phyloP scores from a whole-genome alignment of 2,329 filamentous ascomycete species.

The Claviceps citrina region DNA sequence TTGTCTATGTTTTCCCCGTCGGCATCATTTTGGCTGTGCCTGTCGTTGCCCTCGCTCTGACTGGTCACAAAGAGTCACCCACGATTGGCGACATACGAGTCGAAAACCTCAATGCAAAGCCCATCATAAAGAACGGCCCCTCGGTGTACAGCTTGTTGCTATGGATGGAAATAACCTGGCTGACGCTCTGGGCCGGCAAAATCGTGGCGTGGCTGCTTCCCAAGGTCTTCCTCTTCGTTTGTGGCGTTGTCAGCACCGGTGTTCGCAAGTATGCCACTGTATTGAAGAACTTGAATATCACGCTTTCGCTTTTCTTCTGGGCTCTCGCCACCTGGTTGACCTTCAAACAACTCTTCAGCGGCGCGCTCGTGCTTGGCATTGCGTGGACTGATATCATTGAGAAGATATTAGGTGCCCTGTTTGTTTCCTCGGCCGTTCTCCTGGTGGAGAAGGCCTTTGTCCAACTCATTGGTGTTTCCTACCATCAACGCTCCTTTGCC shows the following conservation, averaged over 20 bases:
- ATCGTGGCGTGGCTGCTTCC: conserved; percentile 46
- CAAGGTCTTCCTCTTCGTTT: conserved; percentile 50
- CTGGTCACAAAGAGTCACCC: conserved; percentile 23
- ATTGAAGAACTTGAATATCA: conserved; percentile 47
- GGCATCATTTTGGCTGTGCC: conserved; percentile 46
- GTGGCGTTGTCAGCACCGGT: conserved; percentile 52
- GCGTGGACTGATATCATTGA: conserved; percentile 44
- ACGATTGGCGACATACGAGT: conserved; percentile 18
- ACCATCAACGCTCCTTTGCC: conserved; percentile 72
- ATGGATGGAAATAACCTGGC: conserved; percentile 56
- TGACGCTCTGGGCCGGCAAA: conserved; percentile 52
- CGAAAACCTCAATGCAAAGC: conserved; percentile 7
- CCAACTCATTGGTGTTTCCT: conserved; percentile 71
- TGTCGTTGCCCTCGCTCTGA: conserved; percentile 38
- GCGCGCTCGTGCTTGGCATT: conserved; percentile 19
- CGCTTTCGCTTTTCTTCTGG: conserved; percentile 55
- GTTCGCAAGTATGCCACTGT: conserved; percentile 57
- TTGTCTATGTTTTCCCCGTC: conserved; percentile 52
- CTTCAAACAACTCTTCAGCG: conserved; percentile 39
- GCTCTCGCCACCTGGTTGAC: conserved; percentile 46
- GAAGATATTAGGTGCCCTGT: conserved; percentile 48
- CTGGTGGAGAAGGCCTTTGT: conserved; percentile 66
- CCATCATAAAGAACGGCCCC: conserved; percentile 20
- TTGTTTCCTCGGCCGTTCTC: conserved; percentile 55
- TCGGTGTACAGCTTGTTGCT: conserved; percentile 47